Evolutionary conservation across 202 grass and related monocot genomes (phyloP).

Genomic region (Eragrostis tef): DNA sequence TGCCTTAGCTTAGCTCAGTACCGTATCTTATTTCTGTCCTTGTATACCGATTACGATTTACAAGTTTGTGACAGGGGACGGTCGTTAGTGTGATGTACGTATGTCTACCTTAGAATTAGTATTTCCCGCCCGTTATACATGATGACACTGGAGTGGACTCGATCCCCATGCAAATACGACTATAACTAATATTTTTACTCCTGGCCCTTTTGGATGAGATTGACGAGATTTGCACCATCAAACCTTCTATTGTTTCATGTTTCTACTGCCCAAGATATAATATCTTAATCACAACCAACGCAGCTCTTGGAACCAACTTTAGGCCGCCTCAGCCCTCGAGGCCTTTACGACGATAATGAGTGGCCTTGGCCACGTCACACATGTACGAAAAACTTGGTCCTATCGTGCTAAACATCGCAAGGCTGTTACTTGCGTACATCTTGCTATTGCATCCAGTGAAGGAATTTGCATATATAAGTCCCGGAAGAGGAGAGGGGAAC

Average conservation of each 20-base stretch:
- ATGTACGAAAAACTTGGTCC: not conserved
- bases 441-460: not conserved
- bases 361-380: not conserved
- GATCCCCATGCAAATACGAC: not conserved
- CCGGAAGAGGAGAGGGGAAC: not conserved
- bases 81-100: not conserved
- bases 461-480: conserved; percentile 25
- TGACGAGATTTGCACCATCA: not conserved
- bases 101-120: not conserved
- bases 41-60: not conserved
- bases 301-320: not conserved
- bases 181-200: too few relatives aligned
- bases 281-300: not conserved
- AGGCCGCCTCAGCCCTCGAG: not conserved
- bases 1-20: not conserved
- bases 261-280: not conserved
- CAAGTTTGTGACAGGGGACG: not conserved
- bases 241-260: not conserved
- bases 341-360: not conserved
- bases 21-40: not conserved
- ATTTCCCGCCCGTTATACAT: too few relatives aligned
- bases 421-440: not conserved
- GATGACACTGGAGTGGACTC: too few relatives aligned
- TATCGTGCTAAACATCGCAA: not conserved
- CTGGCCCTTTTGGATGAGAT: too few relatives aligned